These are phyloP conservation scores for Tylopilus felleus DNA, from an alignment of 768 basidiomycete species.

Conservation along the genomic window DNA sequence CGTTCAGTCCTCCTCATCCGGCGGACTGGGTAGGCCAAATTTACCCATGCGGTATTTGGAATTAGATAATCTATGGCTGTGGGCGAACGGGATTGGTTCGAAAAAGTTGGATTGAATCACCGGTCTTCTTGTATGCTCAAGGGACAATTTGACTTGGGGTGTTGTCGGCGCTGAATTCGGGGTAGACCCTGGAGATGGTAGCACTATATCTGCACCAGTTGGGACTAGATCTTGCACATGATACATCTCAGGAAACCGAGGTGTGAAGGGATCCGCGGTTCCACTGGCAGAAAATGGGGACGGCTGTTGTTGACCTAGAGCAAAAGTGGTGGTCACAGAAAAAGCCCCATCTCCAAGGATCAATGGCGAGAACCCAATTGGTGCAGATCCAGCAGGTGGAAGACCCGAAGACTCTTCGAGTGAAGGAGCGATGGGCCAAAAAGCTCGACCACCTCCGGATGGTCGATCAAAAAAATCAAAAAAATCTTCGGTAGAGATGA, in stretches of 20 bases:
- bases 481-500: conserved; percentile 74
- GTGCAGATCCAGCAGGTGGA: conserved; percentile 33
- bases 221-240: conserved; percentile 27
- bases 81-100: conserved; percentile 73
- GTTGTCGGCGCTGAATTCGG: conserved; percentile 50
- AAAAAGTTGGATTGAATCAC: conserved; percentile 39
- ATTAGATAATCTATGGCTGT: conserved; percentile 59
- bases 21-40: conserved; percentile 65
- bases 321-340: conserved; percentile 16
- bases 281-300: conserved; percentile 29
- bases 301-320: conserved; percentile 29
- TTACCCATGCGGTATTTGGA: conserved; percentile 75
- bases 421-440: conserved; percentile 16
- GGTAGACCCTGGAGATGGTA: conserved; percentile 50
- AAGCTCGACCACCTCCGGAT: conserved; percentile 26
- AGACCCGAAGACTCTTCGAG: conserved; percentile 24
- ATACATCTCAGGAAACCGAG: conserved; percentile 22
- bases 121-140: conserved; percentile 17
- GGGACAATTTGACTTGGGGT: conserved; percentile 49
- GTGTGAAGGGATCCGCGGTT: conserved; percentile 18
- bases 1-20: conserved; percentile 45
- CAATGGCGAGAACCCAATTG: conserved; percentile 35
- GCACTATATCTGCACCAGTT: conserved; percentile 40
- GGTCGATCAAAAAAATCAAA: conserved; percentile 83
- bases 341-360: conserved; percentile 30